Percentiles rank a stretch among this genome's conserved stretches.
These are phyloP conservation scores for Flammula alnicola DNA, from an alignment of 1,284 basidiomycete species.

Conservation along the genomic window DNA sequence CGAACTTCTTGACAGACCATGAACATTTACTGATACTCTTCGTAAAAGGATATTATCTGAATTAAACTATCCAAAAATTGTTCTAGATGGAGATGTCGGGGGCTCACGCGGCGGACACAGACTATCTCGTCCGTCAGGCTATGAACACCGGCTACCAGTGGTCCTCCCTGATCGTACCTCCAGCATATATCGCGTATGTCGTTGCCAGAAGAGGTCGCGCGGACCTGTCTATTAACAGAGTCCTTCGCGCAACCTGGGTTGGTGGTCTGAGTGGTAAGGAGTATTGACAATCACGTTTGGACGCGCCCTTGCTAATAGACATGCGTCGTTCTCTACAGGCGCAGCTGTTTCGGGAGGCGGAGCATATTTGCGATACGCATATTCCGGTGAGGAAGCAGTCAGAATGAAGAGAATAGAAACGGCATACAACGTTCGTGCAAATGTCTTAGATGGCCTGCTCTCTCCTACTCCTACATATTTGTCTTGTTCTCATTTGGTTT, in stretches of 20 bases:
- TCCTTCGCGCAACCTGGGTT: conserved; percentile 72
- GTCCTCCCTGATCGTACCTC: conserved; percentile 62
- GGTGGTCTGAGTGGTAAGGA: conserved; percentile 60
- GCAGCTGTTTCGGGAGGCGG: conserved; percentile 35
- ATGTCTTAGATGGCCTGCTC: conserved; percentile 1
- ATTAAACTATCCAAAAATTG: neutral
- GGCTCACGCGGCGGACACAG: conserved; percentile 38
- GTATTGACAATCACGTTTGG: neutral
- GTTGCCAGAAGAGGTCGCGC: conserved; percentile 56
- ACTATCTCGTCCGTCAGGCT: conserved; percentile 63
- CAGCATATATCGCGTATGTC: conserved; percentile 57
- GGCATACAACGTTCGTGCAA: conserved; percentile 56
- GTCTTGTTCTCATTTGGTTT: no score
- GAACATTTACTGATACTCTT: neutral
- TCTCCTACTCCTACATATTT: no score
- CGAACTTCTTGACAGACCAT: conserved; percentile 1
- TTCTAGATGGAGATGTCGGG: conserved; percentile 24
- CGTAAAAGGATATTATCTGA: neutral
- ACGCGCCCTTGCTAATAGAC: neutral
- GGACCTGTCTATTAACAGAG: conserved; percentile 58
- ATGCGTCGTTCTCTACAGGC: conserved; percentile 30
- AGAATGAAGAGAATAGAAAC: conserved; percentile 38
- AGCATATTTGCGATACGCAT: conserved; percentile 43
- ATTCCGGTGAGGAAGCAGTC: conserved; percentile 40
- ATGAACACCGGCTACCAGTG: conserved; percentile 70